phyloP scores from a whole-genome alignment of 1,139 yeast species.

The Hemisphaericaspora xylanilytica region DNA sequence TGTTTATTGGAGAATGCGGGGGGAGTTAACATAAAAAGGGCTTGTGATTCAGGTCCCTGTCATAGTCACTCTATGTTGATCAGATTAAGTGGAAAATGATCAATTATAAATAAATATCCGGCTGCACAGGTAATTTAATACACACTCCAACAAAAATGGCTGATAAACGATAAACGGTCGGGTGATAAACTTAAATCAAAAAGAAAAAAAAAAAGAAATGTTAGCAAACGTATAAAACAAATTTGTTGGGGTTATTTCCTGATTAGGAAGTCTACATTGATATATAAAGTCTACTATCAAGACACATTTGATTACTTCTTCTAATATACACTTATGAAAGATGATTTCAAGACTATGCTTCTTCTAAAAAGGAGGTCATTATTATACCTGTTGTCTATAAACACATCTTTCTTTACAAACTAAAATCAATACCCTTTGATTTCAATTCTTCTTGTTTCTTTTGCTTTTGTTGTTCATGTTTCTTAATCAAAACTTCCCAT shows the following conservation, averaged over 20 bases:
- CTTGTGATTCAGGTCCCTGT: no score
- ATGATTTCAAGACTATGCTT: no score
- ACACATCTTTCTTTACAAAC: constrained; percentile 15
- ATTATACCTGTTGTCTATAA: not conserved
- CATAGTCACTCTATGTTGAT: no score
- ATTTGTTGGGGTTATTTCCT: not conserved
- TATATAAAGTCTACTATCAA: no score
- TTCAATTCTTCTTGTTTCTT: constrained; percentile 48
- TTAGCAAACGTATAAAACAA: not conserved
- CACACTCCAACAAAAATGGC: no score
- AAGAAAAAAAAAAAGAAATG: not conserved
- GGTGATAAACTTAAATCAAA: not conserved
- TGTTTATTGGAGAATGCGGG: no score
- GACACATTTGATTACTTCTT: not conserved
- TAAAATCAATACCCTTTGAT: constrained; percentile 54
- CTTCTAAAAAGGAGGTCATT: no score
- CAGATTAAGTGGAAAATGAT: no score
- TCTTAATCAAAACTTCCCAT: constrained; percentile 49
- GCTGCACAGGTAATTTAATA: no score
- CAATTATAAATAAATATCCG: no score
- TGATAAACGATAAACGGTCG: not conserved
- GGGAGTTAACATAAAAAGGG: no score
- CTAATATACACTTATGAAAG: not conserved
- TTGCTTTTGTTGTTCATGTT: constrained; percentile 46
- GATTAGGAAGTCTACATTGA: constrained; percentile 1